Evolutionary conservation across 495 filamentous ascomycete genomes (phyloP), one percentile per base, ranked within the genome.

Genomic region (Hypoxylon perforatum): DNA sequence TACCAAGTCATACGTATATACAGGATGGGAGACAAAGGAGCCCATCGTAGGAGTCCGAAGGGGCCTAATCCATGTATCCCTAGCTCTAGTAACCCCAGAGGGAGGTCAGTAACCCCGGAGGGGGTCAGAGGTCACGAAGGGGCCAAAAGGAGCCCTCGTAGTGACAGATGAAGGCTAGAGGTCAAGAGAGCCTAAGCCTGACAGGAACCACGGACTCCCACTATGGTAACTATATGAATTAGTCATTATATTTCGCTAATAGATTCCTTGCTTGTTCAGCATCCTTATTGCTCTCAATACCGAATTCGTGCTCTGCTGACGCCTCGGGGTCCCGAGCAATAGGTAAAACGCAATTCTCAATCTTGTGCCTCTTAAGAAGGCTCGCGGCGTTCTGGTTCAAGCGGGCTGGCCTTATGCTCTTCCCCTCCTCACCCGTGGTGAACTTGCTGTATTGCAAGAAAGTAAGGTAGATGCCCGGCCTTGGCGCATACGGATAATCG

Each of bases 371-470:
- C 21, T 48, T 1, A 23, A 48, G 45, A 48, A 48, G 45, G 11
- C 7, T 15, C n/a, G 11, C 15, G 11, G 45, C 45, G 11, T 48
- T 48, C 21, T 48, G 11, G 9, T 48, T 48, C 45, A 48, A 9
- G 12, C 8, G 9, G 3, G 21, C 22, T 1, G 45, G 45, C 4
- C 21, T 3, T 19, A 48, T 28, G 11, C 22, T 28, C 10, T 48
- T 48, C 7, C 45, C 45, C 11, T 48, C 45, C 28, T 48, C 45
- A 12, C 45, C 9, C 11, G 4, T 7, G 12, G 45, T 22, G 45
- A 48, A 48, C 21, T 48, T 28, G 22, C 21, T 48, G 22, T 48
- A 48, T 22, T 48, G 45, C n/a, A 48, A 28, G 9, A 48, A 11
- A 9, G 9, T 11, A 6, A 1, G 8, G 42, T 45, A 45, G 18